Percentiles rank a stretch among this genome's conserved stretches.
Conservation (phyloP, 2,329 filamentous ascomycete genomes). For the Phoma sp. region DNA sequence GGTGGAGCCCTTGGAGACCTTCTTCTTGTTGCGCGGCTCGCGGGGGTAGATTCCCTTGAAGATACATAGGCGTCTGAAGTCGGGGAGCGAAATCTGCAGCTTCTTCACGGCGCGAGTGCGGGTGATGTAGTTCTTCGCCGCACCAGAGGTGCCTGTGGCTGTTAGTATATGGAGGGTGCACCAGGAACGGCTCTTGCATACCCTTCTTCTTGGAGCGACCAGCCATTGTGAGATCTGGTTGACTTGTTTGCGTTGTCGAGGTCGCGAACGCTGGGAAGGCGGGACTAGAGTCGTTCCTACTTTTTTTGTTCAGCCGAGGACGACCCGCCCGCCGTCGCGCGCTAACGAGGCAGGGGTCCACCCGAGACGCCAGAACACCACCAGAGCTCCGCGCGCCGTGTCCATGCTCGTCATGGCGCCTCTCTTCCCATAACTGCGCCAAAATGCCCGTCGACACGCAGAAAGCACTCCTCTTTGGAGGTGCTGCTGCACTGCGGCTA, state of each 20-base stretch:
- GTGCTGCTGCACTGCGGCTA: constrained; percentile 80
- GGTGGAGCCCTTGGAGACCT: constrained; percentile 89
- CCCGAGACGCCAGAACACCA: constrained; percentile 6
- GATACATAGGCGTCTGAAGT: constrained; percentile 98
- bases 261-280: constrained; percentile 17
- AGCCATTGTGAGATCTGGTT: constrained; percentile 37
- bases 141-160: constrained; percentile 75
- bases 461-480: constrained; percentile 73
- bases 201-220: constrained; percentile 67
- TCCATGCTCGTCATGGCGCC: constrained; percentile 21
- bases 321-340: constrained; percentile 22
- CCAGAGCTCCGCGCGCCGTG: constrained; percentile 8
- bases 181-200: constrained; percentile 48
- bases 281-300: constrained; percentile 16
- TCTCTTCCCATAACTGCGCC: constrained; percentile 6
- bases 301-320: constrained; percentile 28
- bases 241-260: constrained; percentile 11
- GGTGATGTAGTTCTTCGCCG: constrained; percentile 98
- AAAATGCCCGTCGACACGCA: constrained; percentile 62
- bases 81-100: constrained; percentile 93
- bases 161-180: constrained; percentile 26
- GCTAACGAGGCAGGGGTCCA: constrained; percentile 28
- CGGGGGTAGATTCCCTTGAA: constrained; percentile 99
- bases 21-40: constrained; percentile 96
- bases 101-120: constrained; percentile 97